Percentiles rank a stretch among this genome's conserved stretches.
These are phyloP conservation scores for Achaetomiella virescens DNA, from an alignment of 495 filamentous ascomycete genomes.

Conservation along the genomic window DNA sequence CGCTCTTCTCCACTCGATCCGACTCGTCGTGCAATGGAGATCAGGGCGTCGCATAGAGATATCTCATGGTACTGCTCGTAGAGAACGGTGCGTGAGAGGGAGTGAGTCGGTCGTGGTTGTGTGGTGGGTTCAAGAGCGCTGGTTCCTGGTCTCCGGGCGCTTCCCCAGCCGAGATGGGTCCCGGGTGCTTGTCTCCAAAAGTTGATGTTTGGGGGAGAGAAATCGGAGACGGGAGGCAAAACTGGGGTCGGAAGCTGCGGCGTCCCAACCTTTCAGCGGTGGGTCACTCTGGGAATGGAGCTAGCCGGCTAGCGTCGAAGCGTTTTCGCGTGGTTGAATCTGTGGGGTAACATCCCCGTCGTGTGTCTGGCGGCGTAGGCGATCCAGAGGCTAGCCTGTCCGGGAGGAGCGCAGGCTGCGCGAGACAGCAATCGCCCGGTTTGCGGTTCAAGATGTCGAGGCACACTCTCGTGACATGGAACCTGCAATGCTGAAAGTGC, in stretches of 20 bases:
- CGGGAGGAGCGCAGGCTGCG: background rate
- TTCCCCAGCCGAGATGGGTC: conserved; percentile 1
- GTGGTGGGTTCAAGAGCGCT: background rate
- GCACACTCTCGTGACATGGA: too few relatives aligned
- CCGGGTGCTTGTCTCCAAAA: conserved; percentile 8
- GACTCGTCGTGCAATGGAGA: conserved; percentile 14
- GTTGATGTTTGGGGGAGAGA: conserved; percentile 12
- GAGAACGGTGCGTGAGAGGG: background rate
- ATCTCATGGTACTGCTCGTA: conserved; percentile 23
- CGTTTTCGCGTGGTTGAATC: conserved; percentile 26
- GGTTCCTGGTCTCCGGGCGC: background rate
- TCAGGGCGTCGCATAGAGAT: conserved; percentile 10
- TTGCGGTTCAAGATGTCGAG: background rate
- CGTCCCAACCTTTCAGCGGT: conserved; percentile 12
- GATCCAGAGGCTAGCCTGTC: background rate
- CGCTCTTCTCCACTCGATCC: conserved; percentile 23
- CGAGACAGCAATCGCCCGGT: background rate
- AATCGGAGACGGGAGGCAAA: conserved; percentile 19
- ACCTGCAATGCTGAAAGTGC: background rate
- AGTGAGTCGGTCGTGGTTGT: background rate
- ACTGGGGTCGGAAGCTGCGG: conserved; percentile 22
- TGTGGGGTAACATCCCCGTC: conserved; percentile 26
- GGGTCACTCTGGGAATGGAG: conserved; percentile 9
- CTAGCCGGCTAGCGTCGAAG: conserved; percentile 10
- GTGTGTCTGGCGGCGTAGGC: background rate